These are phyloP conservation scores for Periconia digitata DNA, from an alignment of 2,329 filamentous ascomycete genomes.

Conservation along the genomic window DNA sequence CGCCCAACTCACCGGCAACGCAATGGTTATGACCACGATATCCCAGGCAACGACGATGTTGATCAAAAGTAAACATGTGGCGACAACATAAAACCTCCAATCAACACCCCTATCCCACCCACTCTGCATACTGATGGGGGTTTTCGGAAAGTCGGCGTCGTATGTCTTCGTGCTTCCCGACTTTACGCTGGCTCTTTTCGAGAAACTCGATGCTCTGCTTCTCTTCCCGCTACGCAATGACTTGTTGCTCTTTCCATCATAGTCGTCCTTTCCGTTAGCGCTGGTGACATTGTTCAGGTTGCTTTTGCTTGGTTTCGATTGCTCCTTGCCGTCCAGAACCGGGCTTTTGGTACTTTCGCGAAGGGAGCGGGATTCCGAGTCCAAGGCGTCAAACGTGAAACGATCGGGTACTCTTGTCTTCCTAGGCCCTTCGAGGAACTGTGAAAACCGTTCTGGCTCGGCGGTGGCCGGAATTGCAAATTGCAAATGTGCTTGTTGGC, in stretches of 20 bases:
- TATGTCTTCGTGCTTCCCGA: not conserved
- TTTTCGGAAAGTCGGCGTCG: not conserved
- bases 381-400: conserved; percentile 20
- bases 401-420: conserved; percentile 20
- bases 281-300: not conserved
- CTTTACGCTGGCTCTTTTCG: conserved; percentile 8
- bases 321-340: conserved; percentile 1
- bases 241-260: not conserved
- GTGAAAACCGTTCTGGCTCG: conserved; percentile 17
- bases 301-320: conserved; percentile 1
- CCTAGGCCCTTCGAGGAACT: conserved; percentile 20
- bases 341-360: conserved; percentile 7
- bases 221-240: conserved; percentile 1
- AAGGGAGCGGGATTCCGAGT: conserved; percentile 7
- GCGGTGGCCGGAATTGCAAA: conserved; percentile 13
- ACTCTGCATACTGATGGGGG: not conserved
- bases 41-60: conserved; percentile 28
- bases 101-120: conserved; percentile 7
- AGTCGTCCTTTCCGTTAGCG: not conserved
- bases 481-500: conserved; percentile 19
- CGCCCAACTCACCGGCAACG: conserved; percentile 22
- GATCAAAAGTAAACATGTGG: conserved; percentile 22
- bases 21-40: conserved; percentile 21
- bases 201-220: conserved; percentile 7
- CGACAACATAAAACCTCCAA: conserved; percentile 28